phyloP scores from a whole-genome alignment of 2,329 filamentous ascomycete genomes.

The Aspergillus spinulosporus region DNA sequence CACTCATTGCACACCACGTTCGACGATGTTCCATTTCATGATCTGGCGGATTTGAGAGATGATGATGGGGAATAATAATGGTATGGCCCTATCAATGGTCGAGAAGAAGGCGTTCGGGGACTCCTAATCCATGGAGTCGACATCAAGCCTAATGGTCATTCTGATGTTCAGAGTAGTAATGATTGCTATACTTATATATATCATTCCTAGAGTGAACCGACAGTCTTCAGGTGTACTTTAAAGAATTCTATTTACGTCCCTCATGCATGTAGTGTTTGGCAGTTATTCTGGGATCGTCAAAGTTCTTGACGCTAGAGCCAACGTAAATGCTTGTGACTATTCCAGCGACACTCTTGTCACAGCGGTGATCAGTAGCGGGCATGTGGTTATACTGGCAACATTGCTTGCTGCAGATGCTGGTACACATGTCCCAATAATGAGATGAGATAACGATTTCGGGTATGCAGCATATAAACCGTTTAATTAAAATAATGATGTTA shows the following conservation, averaged over 20 bases:
- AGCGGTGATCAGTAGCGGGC: neutral
- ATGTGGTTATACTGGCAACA: neutral
- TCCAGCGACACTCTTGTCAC: neutral
- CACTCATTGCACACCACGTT: neutral
- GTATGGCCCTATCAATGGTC: too few relatives aligned
- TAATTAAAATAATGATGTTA: neutral
- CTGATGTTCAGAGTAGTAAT: neutral
- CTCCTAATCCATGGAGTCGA: neutral
- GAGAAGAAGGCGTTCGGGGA: neutral
- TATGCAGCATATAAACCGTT: neutral
- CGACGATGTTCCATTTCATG: neutral
- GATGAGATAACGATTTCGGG: neutral
- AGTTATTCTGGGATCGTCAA: neutral
- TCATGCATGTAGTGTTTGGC: neutral
- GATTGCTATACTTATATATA: neutral
- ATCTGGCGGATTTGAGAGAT: neutral
- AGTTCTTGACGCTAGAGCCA: neutral
- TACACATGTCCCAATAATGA: neutral
- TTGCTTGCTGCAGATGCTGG: neutral
- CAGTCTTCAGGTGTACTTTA: too few relatives aligned
- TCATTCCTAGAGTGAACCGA: too few relatives aligned
- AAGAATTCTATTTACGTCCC: neutral
- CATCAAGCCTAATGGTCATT: neutral
- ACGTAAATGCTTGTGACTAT: neutral
- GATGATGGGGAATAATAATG: too few relatives aligned